A percentile compares a stretch with the other conserved stretches of the same genome.
phyloP scores from a whole-genome alignment of 2,329 filamentous ascomycete species.

The Corinectria fuckeliana region DNA sequence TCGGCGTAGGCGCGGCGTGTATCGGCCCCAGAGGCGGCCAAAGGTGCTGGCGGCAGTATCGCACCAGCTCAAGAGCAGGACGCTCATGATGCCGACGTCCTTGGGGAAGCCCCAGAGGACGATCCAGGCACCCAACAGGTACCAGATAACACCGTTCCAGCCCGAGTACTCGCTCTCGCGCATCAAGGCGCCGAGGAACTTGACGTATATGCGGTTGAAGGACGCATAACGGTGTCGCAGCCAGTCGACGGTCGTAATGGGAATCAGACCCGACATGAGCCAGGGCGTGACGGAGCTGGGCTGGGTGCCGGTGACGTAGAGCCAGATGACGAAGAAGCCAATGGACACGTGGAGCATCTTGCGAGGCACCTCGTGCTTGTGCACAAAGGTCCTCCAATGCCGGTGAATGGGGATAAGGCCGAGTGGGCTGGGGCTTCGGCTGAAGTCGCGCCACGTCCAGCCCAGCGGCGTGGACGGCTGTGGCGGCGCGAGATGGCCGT shows the following conservation, averaged over 20 bases:
- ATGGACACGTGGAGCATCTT: slow-evolving; percentile 96
- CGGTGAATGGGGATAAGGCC: slow-evolving; percentile 95
- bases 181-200: slow-evolving; percentile 87
- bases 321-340: slow-evolving; percentile 87
- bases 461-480: slow-evolving; percentile 62
- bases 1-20: slow-evolving; percentile 82
- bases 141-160: slow-evolving; percentile 98
- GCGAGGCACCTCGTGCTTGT: slow-evolving; percentile 95
- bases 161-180: slow-evolving; percentile 92
- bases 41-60: slow-evolving; percentile 97
- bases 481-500: slow-evolving; percentile 76
- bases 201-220: slow-evolving; percentile 89
- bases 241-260: slow-evolving; percentile 82
- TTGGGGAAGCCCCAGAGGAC: slow-evolving; percentile 90
- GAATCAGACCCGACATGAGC: slow-evolving; percentile 80
- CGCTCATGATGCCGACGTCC: slow-evolving; percentile 87
- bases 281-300: slow-evolving; percentile 81
- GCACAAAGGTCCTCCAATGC: slow-evolving; percentile 89
- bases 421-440: slow-evolving; percentile 88
- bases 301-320: slow-evolving; percentile 83
- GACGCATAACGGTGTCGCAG: slow-evolving; percentile 81
- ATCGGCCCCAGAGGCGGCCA: slow-evolving; percentile 85
- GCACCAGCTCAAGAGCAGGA: slow-evolving; percentile 94
- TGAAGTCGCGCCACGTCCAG: slow-evolving; percentile 86
- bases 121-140: slow-evolving; percentile 87